A percentile compares a stretch with the other conserved stretches of the same genome.
Conservation (phyloP, 208 protist genomes). For the Blastocrithidia nonstop region DNA sequence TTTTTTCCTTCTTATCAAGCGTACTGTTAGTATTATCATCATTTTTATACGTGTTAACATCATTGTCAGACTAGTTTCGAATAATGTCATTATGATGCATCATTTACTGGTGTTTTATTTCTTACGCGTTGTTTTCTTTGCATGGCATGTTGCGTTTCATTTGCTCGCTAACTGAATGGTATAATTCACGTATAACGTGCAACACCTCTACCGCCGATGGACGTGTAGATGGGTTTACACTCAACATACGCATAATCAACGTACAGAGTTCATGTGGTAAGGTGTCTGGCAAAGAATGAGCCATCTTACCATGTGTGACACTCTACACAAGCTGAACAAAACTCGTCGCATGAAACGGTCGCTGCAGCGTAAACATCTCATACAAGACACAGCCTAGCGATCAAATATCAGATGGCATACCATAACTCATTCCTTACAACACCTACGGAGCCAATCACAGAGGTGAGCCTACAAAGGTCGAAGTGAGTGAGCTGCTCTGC, state of each 20-base stretch:
- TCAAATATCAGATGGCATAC: slow-evolving; percentile 87
- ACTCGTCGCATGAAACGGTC: slow-evolving; percentile 49
- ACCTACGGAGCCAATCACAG: slow-evolving; percentile 90
- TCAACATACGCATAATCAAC: slow-evolving; percentile 49
- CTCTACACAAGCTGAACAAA: slow-evolving; percentile 68
- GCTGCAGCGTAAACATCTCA: slow-evolving; percentile 53
- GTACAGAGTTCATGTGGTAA: slow-evolving; percentile 17
- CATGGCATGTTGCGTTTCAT: too few species aligned
- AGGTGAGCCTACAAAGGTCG: slow-evolving; percentile 77
- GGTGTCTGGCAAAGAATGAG: slow-evolving; percentile 25
- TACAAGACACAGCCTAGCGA: slow-evolving; percentile 79
- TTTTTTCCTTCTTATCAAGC: too few species aligned
- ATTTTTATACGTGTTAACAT: too few species aligned
- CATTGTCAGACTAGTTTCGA: too few species aligned
- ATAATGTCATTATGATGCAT: too few species aligned
- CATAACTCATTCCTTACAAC: slow-evolving; percentile 74
- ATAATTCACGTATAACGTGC: too few species aligned
- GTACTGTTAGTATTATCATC: too few species aligned
- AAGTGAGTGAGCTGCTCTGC: slow-evolving; percentile 39
- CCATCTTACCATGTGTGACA: slow-evolving; percentile 48
- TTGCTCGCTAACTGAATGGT: too few species aligned
- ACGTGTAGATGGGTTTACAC: slow-evolving; percentile 28
- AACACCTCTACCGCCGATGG: slow-evolving; percentile 18
- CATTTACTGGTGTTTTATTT: too few species aligned
- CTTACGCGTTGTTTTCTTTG: too few species aligned